phyloP scores from a whole-genome alignment of 1,139 yeast species.

The Yamadazyma pseudoaaseri region DNA sequence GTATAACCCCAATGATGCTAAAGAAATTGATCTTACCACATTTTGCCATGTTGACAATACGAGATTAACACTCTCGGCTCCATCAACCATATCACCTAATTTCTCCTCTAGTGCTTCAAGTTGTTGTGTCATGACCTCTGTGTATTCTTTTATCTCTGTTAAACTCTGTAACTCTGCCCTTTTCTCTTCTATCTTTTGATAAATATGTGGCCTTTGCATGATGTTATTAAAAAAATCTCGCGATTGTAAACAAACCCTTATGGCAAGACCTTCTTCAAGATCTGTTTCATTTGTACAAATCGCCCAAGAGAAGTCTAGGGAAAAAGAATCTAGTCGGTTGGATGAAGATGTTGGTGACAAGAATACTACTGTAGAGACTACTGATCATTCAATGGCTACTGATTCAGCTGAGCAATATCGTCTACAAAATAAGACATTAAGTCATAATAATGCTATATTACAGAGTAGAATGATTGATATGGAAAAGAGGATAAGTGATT shows the following conservation, averaged over 20 bases:
- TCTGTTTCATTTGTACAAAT: slow-evolving; percentile 15
- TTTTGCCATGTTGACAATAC: slow-evolving; percentile 70
- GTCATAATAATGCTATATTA: slow-evolving; percentile 53
- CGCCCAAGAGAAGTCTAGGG: slow-evolving; percentile 10
- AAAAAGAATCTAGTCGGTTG: not conserved
- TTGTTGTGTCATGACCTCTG: slow-evolving; percentile 46
- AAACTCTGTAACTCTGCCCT: slow-evolving; percentile 52
- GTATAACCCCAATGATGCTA: slow-evolving; percentile 63
- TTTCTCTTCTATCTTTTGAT: slow-evolving; percentile 44
- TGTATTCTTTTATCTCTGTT: slow-evolving; percentile 48
- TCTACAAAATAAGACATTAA: slow-evolving; percentile 52
- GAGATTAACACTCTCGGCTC: slow-evolving; percentile 55
- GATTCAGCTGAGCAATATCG: slow-evolving; percentile 18
- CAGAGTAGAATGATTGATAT: slow-evolving; percentile 48
- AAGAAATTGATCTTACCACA: slow-evolving; percentile 60
- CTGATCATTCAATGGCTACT: not conserved
- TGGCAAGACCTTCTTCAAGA: slow-evolving; percentile 19
- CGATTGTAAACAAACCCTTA: slow-evolving; percentile 10
- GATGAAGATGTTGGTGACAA: not conserved
- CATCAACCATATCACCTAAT: slow-evolving; percentile 51
- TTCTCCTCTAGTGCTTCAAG: slow-evolving; percentile 49
- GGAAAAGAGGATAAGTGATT: slow-evolving; percentile 46
- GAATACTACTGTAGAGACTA: not conserved
- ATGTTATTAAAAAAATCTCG: not conserved
- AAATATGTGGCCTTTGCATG: slow-evolving; percentile 17